These are phyloP conservation scores for Mrakiaceae sp. DNA, from an alignment of 1,284 basidiomycete species.

Conservation along the genomic window DNA sequence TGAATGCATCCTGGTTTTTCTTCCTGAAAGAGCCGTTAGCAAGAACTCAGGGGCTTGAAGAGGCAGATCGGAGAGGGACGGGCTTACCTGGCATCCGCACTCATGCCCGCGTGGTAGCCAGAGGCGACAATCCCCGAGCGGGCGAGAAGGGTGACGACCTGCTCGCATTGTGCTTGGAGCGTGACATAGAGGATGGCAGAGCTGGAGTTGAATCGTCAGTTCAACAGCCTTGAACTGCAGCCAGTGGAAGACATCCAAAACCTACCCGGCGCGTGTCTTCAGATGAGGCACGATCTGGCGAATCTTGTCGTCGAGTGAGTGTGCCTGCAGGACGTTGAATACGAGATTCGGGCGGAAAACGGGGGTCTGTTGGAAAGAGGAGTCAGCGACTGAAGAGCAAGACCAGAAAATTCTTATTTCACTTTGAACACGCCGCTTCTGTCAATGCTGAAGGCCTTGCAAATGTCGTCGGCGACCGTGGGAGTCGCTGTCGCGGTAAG, in stretches of 20 bases:
- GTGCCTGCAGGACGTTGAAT: conserved; percentile 15
- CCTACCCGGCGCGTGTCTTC: conserved; percentile 10
- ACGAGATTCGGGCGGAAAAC: conserved; percentile 6
- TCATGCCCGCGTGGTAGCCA: conserved; percentile 34
- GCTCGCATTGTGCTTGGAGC: conserved; percentile 24
- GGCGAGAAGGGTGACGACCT: conserved; percentile 23
- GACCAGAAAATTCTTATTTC: background rate
- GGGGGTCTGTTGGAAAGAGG: background rate
- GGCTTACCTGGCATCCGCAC: conserved; percentile 22
- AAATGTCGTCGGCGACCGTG: conserved; percentile 29
- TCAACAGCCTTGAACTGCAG: too few species aligned
- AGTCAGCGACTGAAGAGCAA: background rate
- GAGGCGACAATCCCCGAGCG: conserved; percentile 24
- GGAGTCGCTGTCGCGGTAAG: conserved; percentile 32
- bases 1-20: conserved; percentile 31
- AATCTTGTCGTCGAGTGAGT: conserved; percentile 17
- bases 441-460: conserved; percentile 21
- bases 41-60: too few species aligned
- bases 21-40: conserved; percentile 13
- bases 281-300: conserved; percentile 18
- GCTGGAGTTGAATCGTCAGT: conserved; percentile 4
- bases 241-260: background rate
- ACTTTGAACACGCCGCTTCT: conserved; percentile 21
- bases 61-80: too few species aligned
- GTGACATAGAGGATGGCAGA: conserved; percentile 37